Conservation (phyloP, 495 filamentous ascomycete genomes). For the Talaromyces thailandensis region DNA sequence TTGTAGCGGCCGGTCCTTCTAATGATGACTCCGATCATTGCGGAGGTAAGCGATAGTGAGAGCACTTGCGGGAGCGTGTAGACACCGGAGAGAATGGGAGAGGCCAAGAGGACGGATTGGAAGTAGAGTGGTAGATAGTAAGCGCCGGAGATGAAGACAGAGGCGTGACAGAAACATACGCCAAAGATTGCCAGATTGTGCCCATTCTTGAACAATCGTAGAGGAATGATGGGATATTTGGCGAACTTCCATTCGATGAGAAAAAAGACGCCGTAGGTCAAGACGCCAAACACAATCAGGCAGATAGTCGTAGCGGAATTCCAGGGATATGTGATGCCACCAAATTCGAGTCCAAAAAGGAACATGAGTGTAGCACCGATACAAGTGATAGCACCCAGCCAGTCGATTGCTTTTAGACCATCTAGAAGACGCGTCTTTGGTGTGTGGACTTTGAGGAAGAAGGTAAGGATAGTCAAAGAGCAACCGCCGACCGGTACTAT, state of each 20-base stretch:
- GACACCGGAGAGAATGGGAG: slow-evolving; percentile 68
- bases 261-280: slow-evolving; percentile 54
- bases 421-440: slow-evolving; percentile 61
- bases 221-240: slow-evolving; percentile 68
- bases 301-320: slow-evolving; percentile 64
- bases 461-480: slow-evolving; percentile 54
- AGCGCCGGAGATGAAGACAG: slow-evolving; percentile 63
- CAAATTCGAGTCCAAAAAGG: slow-evolving; percentile 70
- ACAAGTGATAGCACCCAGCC: slow-evolving; percentile 59
- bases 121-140: slow-evolving; percentile 78
- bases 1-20: slow-evolving; percentile 54
- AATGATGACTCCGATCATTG: slow-evolving; percentile 57
- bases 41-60: slow-evolving; percentile 58
- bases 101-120: slow-evolving; percentile 63
- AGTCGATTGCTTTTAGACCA: slow-evolving; percentile 70
- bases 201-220: slow-evolving; percentile 52
- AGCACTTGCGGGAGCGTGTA: slow-evolving; percentile 71
- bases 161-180: slow-evolving; percentile 56
- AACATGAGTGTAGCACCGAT: slow-evolving; percentile 76
- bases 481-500: slow-evolving; percentile 62
- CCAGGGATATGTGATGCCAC: slow-evolving; percentile 72
- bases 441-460: slow-evolving; percentile 69
- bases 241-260: slow-evolving; percentile 65
- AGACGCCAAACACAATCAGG: slow-evolving; percentile 64
- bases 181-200: slow-evolving; percentile 50